Base-by-base conservation (phyloP, 1,284 basidiomycete species). In the Sanguinoderma infundibulare region DNA sequence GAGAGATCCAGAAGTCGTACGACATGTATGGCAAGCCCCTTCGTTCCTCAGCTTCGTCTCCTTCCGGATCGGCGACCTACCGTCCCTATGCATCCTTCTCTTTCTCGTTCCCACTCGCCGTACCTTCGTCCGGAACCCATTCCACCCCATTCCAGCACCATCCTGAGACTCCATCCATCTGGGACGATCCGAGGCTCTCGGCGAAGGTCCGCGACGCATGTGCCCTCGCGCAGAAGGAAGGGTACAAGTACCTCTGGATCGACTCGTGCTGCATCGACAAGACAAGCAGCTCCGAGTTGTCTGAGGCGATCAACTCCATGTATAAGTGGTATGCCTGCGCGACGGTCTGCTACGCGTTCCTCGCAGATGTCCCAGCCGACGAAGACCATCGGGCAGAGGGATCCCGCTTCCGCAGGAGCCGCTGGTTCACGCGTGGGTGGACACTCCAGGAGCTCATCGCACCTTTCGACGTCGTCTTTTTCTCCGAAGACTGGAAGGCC, bases 201-300 rank as follows among this genome's bases (percentile, higher is more conserved):
- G 9, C 34, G 14, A 62, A 62, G 34, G 30, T 62, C 36, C 42
- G 51, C 1, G 52, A 38, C 12, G 24, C 50, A n/a, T 61, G 60
- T 26, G 36, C 15, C 1, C 14, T 54, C 17, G 60, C 61, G 5
- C 56, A 34, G 7, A 24, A 28, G 6, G 38, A 42, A 2, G 56
- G 61, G 0, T 58, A 51, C 49, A 15, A 17, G 6, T 38, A 36
- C 15, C 2, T 62, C 52, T 62, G 61, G 61, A 55, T 58, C n/a
- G 61, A 62, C 35, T 52, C 61, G 24, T 62, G 61, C 34, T 62
- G 61, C 47, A 62, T 62, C 26, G 60, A 62, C 53, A 58, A 62
- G 51, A 26, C 42, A 1, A 61, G 55, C 51, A 57, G 60, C 17
- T 30, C 55, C 5, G 60, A 62, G 60, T 39, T 62, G 5, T 62